These are phyloP conservation scores for Amniculicola lignicola DNA, from an alignment of 495 filamentous ascomycete species.

Conservation along the genomic window DNA sequence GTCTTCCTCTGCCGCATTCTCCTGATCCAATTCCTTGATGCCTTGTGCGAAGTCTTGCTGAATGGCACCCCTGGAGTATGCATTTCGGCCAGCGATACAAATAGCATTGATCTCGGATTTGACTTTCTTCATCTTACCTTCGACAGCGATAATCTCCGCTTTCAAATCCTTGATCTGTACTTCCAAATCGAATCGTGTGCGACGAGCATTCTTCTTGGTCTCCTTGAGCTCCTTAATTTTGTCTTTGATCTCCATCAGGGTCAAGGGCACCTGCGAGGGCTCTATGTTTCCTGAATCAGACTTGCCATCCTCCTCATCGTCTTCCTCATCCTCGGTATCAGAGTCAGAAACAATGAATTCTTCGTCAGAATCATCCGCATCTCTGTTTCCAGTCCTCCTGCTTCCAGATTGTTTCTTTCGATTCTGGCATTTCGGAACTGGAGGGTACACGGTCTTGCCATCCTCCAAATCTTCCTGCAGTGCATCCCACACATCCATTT, in stretches of 20 bases:
- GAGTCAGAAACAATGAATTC: slow-evolving; percentile 11
- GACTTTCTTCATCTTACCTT: slow-evolving; percentile 40
- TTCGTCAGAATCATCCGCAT: slow-evolving; percentile 19
- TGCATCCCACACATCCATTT: slow-evolving; percentile 49
- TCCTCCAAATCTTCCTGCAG: slow-evolving; percentile 45
- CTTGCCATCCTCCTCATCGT: slow-evolving; percentile 34
- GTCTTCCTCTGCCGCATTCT: slow-evolving; percentile 47
- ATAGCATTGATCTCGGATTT: slow-evolving; percentile 43
- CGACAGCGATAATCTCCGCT: slow-evolving; percentile 36
- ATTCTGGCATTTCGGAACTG: slow-evolving; percentile 38
- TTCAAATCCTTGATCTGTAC: slow-evolving; percentile 36
- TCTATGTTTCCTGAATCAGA: neutral
- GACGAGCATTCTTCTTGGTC: slow-evolving; percentile 43
- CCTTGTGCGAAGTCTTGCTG: slow-evolving; percentile 57
- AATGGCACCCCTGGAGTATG: slow-evolving; percentile 51
- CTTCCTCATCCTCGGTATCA: slow-evolving; percentile 36
- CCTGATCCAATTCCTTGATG: slow-evolving; percentile 52
- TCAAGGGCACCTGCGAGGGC: slow-evolving; percentile 37
- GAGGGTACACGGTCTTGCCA: slow-evolving; percentile 52
- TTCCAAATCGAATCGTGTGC: slow-evolving; percentile 35
- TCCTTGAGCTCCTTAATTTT: slow-evolving; percentile 43
- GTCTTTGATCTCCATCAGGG: slow-evolving; percentile 38
- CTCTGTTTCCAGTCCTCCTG: slow-evolving; percentile 21
- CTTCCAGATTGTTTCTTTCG: slow-evolving; percentile 40
- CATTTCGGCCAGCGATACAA: slow-evolving; percentile 56